Evolutionary conservation across 345 rosid species (phyloP), one percentile per base, ranked within the genome.

Genomic region (Hypericum perforatum): DNA sequence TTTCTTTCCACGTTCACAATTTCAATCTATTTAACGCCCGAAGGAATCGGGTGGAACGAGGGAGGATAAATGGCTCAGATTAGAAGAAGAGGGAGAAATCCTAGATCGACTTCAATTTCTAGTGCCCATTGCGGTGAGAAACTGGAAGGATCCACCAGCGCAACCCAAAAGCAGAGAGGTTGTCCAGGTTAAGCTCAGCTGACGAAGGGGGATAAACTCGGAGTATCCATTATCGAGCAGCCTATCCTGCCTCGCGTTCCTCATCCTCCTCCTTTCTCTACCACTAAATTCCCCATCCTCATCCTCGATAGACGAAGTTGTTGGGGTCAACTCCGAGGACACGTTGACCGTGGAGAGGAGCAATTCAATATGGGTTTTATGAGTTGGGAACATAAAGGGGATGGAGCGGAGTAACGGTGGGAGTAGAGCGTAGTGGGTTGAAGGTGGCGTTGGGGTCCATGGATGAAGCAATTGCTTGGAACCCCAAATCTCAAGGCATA

Each of bases 131-230:
- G 16, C 73, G 46, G 43, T 89, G 73, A 49, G 82, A 59, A 40
- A 78, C 87, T 56, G 85, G 74, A 22, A 87, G 73, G 9, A 71
- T 71, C 89, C 89, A 91, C 98, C 98, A 91, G 36, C 75, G 86
- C 7, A 87, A 86, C 54, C 96, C 98, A 29, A 71, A 41, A 1
- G 45, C 57, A 52, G 95, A 84, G 54, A 91, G 70, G 54, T 61
- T 81, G 32, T 91, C 89, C 22, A 91, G 83, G 65, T 85, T 85
- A 59, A 82, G 75, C 60, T 76, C 81, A 53, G 79, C 92, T 0
- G 77, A 65, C 65, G n/a, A n/a, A n/a, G n/a, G n/a, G n/a, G n/a
- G n/a, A n/a, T n/a, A n/a, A n/a, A n/a, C n/a, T n/a, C n/a, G n/a
- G n/a, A n/a, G n/a, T n/a, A n/a, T n/a, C n/a, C n/a, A n/a, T 84